These are phyloP conservation scores for Paulownia fortunei DNA, from an alignment of 257 asterid species.

Conservation along the genomic window DNA sequence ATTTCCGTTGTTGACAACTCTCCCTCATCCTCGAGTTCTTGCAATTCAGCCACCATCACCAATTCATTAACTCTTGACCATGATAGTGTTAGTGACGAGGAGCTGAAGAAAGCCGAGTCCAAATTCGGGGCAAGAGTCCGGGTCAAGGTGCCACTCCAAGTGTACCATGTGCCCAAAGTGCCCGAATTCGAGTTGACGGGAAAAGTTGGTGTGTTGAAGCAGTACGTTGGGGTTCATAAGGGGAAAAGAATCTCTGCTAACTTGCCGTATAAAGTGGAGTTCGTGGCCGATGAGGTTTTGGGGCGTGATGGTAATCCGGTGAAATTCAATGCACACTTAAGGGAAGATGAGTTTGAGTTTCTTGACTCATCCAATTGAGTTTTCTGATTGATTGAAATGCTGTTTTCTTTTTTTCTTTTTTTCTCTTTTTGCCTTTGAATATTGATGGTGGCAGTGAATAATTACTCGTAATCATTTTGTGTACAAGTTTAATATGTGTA, in stretches of 20 bases:
- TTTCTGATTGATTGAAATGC: slow-evolving; percentile 22
- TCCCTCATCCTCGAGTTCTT: not conserved
- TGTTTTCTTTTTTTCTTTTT: slow-evolving; percentile 11
- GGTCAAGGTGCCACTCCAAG: slow-evolving; percentile 76
- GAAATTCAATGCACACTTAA: slow-evolving; percentile 76
- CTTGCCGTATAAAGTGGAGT: slow-evolving; percentile 86
- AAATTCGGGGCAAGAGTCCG: slow-evolving; percentile 47
- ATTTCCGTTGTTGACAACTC: slow-evolving; percentile 27
- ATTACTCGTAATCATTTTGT: slow-evolving; percentile 36
- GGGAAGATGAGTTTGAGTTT: slow-evolving; percentile 94
- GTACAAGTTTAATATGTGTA: slow-evolving; percentile 31
- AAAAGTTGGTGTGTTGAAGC: slow-evolving; percentile 71
- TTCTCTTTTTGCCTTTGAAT: no score
- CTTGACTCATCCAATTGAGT: slow-evolving; percentile 56
- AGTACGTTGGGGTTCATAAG: slow-evolving; percentile 74
- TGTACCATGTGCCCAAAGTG: slow-evolving; percentile 83
- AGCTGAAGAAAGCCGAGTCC: not conserved
- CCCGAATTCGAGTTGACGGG: slow-evolving; percentile 73
- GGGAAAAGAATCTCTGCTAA: slow-evolving; percentile 84
- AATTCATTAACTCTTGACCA: not conserved
- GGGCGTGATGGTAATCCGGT: slow-evolving; percentile 75
- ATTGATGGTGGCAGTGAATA: no score
- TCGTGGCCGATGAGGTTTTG: slow-evolving; percentile 50
- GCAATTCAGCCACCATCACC: not conserved
- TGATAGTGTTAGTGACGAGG: not conserved